These are phyloP conservation scores for Oropetium thomaeum DNA, from an alignment of 176 grass and related monocot genomes.

Conservation along the genomic window DNA sequence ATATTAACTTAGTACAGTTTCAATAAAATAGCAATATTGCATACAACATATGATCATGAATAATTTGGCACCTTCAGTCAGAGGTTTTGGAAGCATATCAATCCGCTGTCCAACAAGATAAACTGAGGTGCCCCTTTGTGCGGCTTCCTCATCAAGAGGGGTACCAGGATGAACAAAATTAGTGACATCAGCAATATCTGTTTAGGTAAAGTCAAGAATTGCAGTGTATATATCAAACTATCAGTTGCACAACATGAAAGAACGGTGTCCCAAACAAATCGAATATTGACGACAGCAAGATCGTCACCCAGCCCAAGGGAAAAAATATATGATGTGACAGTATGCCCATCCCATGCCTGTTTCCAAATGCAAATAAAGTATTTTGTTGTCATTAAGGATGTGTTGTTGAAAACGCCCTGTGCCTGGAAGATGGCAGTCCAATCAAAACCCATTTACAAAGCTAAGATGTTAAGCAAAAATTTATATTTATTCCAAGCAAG, in stretches of 20 bases:
- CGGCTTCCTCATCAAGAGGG: conserved; percentile 90
- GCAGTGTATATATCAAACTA: conserved; percentile 7
- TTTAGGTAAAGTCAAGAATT: conserved; percentile 45
- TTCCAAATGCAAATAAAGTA: background rate
- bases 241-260: conserved; percentile 1
- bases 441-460: conserved; percentile 3
- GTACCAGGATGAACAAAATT: conserved; percentile 93
- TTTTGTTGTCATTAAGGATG: background rate
- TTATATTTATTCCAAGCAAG: background rate
- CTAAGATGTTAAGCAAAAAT: conserved; percentile 3
- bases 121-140: conserved; percentile 90
- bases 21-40: conserved; percentile 27
- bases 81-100: conserved; percentile 98
- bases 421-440: background rate
- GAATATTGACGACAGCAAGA: background rate
- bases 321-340: background rate
- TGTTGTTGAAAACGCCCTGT: background rate
- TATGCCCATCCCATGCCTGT: background rate
- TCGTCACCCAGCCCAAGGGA: background rate
- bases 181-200: conserved; percentile 99
- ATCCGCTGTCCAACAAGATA: conserved; percentile 99
- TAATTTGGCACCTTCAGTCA: conserved; percentile 77
- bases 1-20: background rate
- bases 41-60: background rate
- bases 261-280: background rate